Conservation (phyloP, 2,329 filamentous ascomycete genomes). For the Fusarium longipes region DNA sequence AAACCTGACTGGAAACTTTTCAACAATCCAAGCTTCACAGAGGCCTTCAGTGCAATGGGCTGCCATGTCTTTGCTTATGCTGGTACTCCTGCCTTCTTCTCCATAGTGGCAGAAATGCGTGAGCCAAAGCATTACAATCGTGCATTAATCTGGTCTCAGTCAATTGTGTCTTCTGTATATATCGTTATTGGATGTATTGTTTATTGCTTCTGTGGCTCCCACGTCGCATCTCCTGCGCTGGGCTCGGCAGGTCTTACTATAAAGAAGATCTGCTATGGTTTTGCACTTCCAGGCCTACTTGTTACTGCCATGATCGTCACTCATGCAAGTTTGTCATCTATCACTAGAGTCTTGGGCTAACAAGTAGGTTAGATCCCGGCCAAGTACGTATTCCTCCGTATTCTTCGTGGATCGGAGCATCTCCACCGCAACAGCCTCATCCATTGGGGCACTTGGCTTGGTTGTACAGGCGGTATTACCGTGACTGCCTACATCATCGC, state of each 20-base stretch:
- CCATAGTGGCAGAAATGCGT: slow-evolving; percentile 50
- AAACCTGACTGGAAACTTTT: slow-evolving; percentile 47
- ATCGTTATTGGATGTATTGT: slow-evolving; percentile 53
- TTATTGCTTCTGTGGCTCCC: slow-evolving; percentile 59
- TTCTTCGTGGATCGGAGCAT: slow-evolving; percentile 47
- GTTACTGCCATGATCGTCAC: slow-evolving; percentile 45
- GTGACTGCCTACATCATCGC: slow-evolving; percentile 33
- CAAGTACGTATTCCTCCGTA: slow-evolving; percentile 49
- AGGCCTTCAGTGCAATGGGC: slow-evolving; percentile 48
- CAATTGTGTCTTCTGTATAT: slow-evolving; percentile 49
- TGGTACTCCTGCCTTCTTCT: slow-evolving; percentile 52
- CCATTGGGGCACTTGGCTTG: slow-evolving; percentile 49
- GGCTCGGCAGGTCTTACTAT: slow-evolving; percentile 56
- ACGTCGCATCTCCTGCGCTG: slow-evolving; percentile 59
- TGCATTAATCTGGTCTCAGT: slow-evolving; percentile 44
- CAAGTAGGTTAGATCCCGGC: slow-evolving; percentile 21
- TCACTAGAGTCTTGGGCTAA: not conserved
- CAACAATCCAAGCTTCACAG: slow-evolving; percentile 46
- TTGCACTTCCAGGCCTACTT: slow-evolving; percentile 49
- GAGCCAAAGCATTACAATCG: slow-evolving; percentile 47
- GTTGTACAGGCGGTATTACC: slow-evolving; percentile 23
- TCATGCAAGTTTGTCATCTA: slow-evolving; percentile 40
- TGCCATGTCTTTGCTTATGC: slow-evolving; percentile 53
- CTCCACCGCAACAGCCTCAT: slow-evolving; percentile 42
- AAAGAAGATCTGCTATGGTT: slow-evolving; percentile 59